Base-by-base conservation (phyloP, 495 filamentous ascomycete genomes). In the Hypoxylon fragiforme region DNA sequence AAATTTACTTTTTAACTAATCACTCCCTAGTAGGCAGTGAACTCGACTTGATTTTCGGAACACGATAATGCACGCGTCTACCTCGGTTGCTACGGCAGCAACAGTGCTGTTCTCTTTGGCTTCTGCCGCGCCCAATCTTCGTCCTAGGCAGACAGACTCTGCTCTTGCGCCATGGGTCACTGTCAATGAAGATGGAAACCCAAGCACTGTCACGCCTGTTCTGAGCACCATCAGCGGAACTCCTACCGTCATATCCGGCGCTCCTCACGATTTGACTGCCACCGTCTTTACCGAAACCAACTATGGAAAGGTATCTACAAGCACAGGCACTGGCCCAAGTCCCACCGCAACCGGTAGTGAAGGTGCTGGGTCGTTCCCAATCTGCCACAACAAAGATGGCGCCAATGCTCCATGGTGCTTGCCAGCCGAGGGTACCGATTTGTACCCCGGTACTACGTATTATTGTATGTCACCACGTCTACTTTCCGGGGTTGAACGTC, bases 321-420 rank as follows among this genome's bases (percentile, higher is more conserved):
- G 57, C 54, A 69, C 65, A 7, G 65, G 61, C 41, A 46, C 52
- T 1, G 42, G 60, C 28, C 60, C 70, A 1, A 60, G 62, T 8
- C 51, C 68, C 22, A 62, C 67, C 1, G 67, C 73, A 16, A 64
- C 65, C 38, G 53, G 57, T 31, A 40, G 56, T 15, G 32, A 64
- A 14, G 64, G 54, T 20, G 66, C 63, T 16, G 69, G 66, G 26
- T 64, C 70, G 21, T 72, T 74, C 34, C 43, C 58, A 0, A 31
- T 60, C 12, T 78, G 75, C 58, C 44, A 57, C 40, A 78, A 76
- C 45, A 53, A 52, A 22, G 67, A 74, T 35, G 71, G 65, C 31
- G 59, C 63, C 16, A 43, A 57, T 39, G 66, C 64, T 38, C 75
- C 75, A 0, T 77, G 75, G 56, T 78, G 75, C 52, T 50, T 46